Percentiles rank a stretch among this genome's conserved stretches.
phyloP scores from a whole-genome alignment of 108 stramenopile species.

The Mediolabrus comicus region DNA sequence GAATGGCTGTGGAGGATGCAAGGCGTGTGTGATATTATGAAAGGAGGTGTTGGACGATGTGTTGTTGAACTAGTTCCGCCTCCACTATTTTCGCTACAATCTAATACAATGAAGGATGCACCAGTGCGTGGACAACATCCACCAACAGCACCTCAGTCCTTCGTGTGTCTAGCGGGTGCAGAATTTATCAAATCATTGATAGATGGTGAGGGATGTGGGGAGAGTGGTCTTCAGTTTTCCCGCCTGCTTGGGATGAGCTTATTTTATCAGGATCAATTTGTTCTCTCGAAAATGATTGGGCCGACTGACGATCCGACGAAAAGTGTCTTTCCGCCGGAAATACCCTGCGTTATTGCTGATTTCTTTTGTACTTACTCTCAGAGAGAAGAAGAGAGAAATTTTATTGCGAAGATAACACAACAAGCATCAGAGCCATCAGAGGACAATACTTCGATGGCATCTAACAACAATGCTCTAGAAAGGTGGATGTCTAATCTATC shows the following conservation, averaged over 20 bases:
- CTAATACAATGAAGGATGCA: background rate
- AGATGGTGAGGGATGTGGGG: constrained; percentile 4
- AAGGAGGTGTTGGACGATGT: constrained; percentile 57
- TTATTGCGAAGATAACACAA: background rate
- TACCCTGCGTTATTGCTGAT: constrained; percentile 33
- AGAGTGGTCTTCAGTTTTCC: constrained; percentile 3
- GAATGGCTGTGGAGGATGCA: constrained; percentile 43
- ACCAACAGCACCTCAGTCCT: constrained; percentile 27
- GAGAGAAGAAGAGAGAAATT: background rate
- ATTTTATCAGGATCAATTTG: constrained; percentile 28
- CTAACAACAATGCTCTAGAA: constrained; percentile 10
- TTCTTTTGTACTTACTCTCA: constrained; percentile 19
- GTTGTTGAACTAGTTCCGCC: constrained; percentile 61
- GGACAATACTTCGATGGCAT: background rate
- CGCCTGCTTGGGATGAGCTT: constrained; percentile 39
- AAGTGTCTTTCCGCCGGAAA: constrained; percentile 22
- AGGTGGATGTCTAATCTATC: constrained; percentile 22
- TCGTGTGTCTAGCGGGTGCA: constrained; percentile 33
- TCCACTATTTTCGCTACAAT: constrained; percentile 31
- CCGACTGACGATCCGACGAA: background rate
- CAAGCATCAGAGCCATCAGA: background rate
- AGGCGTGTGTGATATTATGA: constrained; percentile 30
- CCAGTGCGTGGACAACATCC: constrained; percentile 39
- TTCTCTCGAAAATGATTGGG: constrained; percentile 19
- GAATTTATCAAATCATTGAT: constrained; percentile 38